These are phyloP conservation scores for Colletotrichum lini DNA, from an alignment of 2,329 filamentous ascomycete species.

Conservation along the genomic window DNA sequence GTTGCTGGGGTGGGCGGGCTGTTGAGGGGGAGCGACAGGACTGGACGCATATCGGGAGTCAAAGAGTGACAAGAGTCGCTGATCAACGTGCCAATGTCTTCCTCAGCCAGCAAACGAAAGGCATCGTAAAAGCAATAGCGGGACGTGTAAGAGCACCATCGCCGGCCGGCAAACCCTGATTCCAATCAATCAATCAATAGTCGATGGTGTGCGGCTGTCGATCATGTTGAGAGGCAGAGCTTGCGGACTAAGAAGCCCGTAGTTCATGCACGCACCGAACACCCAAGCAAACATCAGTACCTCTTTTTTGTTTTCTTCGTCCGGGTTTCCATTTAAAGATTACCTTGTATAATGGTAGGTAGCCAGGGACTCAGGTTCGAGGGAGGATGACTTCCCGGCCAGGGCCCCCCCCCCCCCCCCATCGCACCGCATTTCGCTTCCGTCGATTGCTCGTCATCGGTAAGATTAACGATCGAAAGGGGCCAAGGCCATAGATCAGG, in stretches of 20 bases:
- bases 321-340: not conserved
- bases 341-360: not conserved
- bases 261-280: slow-evolving; percentile 12
- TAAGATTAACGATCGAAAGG: slow-evolving; percentile 41
- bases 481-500: slow-evolving; percentile 18
- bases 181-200: not conserved
- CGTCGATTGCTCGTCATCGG: slow-evolving; percentile 36
- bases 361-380: no score
- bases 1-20: no score
- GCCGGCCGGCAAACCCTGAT: no score
- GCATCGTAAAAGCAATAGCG: no score
- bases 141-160: no score
- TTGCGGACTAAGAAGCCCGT: not conserved
- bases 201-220: slow-evolving; percentile 30
- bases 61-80: not conserved
- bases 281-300: slow-evolving; percentile 14
- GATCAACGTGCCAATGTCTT: no score
- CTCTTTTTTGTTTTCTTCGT: not conserved
- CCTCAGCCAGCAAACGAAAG: slow-evolving; percentile 26
- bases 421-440: slow-evolving; percentile 36
- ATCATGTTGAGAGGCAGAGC: not conserved
- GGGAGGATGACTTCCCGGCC: not conserved
- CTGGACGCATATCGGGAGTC: not conserved
- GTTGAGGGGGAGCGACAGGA: no score
- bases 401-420: no score